Evolutionary conservation across 129 eudicot species (phyloP).

Genomic region (Tagetes patula): DNA sequence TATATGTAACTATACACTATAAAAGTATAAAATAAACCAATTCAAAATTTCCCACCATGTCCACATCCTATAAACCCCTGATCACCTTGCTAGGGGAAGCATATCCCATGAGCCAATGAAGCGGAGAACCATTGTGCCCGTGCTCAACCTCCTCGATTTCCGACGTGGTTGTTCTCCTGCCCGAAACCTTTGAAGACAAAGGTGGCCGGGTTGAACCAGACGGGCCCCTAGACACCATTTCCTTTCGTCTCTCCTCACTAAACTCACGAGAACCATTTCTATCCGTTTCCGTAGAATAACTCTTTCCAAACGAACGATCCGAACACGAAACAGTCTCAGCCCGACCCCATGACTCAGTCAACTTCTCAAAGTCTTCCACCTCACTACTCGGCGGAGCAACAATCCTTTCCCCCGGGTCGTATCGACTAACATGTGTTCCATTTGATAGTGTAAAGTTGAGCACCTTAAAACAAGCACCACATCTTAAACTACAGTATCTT

Average conservation of each 20-base stretch:
- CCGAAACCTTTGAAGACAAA: slow-evolving; percentile 26
- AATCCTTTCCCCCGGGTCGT: slow-evolving; percentile 31
- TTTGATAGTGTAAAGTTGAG: slow-evolving; percentile 56
- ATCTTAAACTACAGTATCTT: slow-evolving; percentile 56
- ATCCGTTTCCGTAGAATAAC: slow-evolving; percentile 55
- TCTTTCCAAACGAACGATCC: slow-evolving; percentile 49
- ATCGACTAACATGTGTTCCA: slow-evolving; percentile 48
- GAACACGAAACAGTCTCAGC: slow-evolving; percentile 53
- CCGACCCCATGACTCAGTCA: slow-evolving; percentile 24
- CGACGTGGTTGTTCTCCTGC: slow-evolving; percentile 31
- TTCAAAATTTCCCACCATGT: slow-evolving; percentile 22
- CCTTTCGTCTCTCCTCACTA: slow-evolving; percentile 41
- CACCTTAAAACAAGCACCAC: slow-evolving; percentile 62
- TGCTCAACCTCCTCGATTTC: slow-evolving; percentile 61
- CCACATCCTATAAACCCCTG: slow-evolving; percentile 26
- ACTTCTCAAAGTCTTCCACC: slow-evolving; percentile 44
- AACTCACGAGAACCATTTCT: slow-evolving; percentile 37
- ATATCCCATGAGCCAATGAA: slow-evolving; percentile 92
- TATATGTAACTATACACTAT: slow-evolving; percentile 24
- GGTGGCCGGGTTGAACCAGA: slow-evolving; percentile 37
- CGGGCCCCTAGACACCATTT: slow-evolving; percentile 26
- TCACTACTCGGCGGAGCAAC: slow-evolving; percentile 72
- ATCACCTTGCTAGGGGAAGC: slow-evolving; percentile 65
- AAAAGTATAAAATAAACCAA: neutral
- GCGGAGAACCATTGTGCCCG: slow-evolving; percentile 46